These are phyloP conservation scores for Coffea eugenioides DNA, from an alignment of 257 asterid species.

Conservation along the genomic window DNA sequence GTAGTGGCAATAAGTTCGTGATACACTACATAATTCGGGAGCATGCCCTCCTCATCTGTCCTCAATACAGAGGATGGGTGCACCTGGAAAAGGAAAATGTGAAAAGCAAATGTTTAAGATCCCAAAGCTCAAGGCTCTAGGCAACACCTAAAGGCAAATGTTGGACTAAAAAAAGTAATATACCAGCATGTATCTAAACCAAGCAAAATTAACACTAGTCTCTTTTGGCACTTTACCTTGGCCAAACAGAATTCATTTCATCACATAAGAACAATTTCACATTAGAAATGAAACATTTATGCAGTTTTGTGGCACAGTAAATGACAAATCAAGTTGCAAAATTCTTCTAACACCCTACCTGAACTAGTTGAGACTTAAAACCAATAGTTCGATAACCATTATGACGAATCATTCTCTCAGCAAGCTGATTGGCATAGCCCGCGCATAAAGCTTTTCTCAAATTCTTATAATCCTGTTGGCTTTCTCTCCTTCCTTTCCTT, in stretches of 20 bases:
- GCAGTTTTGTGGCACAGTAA: neutral
- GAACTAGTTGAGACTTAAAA: slow-evolving; percentile 85
- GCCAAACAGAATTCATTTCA: neutral
- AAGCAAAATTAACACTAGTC: neutral
- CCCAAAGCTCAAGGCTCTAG: neutral
- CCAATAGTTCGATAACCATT: slow-evolving; percentile 87
- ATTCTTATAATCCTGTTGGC: slow-evolving; percentile 52
- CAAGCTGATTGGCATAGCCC: slow-evolving; percentile 90
- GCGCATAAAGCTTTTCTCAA: slow-evolving; percentile 84
- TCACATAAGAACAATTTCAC: neutral
- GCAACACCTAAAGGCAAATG: neutral
- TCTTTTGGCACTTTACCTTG: neutral
- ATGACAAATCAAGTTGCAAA: neutral
- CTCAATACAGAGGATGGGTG: slow-evolving; percentile 81
- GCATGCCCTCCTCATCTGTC: slow-evolving; percentile 85
- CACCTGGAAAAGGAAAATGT: slow-evolving; percentile 41
- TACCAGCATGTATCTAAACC: neutral
- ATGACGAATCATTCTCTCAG: slow-evolving; percentile 89
- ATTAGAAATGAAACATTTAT: neutral
- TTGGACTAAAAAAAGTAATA: neutral
- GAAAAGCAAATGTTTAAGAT: neutral
- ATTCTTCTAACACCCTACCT: slow-evolving; percentile 38
- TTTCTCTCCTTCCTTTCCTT: slow-evolving; percentile 51
- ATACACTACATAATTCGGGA: slow-evolving; percentile 73
- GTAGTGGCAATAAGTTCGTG: slow-evolving; percentile 84